Conservation (phyloP, 257 asterid species). For the Buddleja alternifolia region DNA sequence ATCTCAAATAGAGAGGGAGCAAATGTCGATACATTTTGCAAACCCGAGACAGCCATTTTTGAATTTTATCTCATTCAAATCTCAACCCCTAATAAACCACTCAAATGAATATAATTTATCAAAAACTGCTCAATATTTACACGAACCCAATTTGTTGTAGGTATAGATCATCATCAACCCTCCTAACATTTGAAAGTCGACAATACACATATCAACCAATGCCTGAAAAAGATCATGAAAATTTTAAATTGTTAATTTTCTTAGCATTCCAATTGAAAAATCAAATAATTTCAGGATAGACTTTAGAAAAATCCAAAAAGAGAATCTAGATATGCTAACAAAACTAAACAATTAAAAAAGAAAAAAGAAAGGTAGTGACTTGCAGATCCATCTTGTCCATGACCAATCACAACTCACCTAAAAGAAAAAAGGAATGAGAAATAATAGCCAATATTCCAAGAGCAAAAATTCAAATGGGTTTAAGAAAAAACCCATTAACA, state of each 20-base stretch:
- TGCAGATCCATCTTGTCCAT: constrained; percentile 59
- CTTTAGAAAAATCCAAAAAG: constrained; percentile 24
- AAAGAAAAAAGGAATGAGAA: constrained; percentile 32
- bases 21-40: constrained; percentile 58
- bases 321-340: constrained; percentile 35
- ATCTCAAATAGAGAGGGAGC: constrained; percentile 52
- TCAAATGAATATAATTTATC: constrained; percentile 27
- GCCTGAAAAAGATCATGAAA: constrained; percentile 30
- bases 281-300: constrained; percentile 25
- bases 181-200: neutral
- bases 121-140: constrained; percentile 18
- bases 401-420: constrained; percentile 51
- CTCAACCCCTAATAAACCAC: constrained; percentile 30
- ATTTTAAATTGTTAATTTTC: neutral
- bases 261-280: constrained; percentile 17
- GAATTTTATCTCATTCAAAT: neutral
- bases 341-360: constrained; percentile 28
- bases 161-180: constrained; percentile 22
- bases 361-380: constrained; percentile 41
- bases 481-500: neutral
- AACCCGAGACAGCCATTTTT: constrained; percentile 78
- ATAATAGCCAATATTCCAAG: neutral
- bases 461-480: constrained; percentile 16
- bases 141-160: constrained; percentile 10
- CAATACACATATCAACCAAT: neutral